These are phyloP conservation scores for Liriodendron chinense DNA, from an alignment of 164 flowering plant genomes.

Conservation along the genomic window DNA sequence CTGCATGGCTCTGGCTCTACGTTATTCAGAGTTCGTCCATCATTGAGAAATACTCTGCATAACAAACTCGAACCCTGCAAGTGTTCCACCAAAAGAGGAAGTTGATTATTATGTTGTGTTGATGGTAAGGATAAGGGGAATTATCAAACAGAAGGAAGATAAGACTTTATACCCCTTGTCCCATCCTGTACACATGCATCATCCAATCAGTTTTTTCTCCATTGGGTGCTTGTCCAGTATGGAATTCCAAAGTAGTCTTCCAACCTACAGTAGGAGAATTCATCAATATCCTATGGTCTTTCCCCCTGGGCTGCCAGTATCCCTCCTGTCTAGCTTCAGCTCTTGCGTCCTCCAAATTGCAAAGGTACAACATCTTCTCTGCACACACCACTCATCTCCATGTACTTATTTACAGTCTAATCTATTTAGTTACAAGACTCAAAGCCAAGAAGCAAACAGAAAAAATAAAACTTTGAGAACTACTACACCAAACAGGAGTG, in stretches of 20 bases:
- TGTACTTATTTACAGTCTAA: background rate
- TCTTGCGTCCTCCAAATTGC: conserved; percentile 16
- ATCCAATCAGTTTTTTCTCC: conserved; percentile 44
- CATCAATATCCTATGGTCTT: conserved; percentile 22
- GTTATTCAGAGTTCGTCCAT: conserved; percentile 10
- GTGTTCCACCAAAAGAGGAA: conserved; percentile 21
- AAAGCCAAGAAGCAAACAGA: background rate
- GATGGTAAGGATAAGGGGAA: conserved; percentile 12
- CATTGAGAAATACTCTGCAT: conserved; percentile 39
- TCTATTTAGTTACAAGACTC: background rate
- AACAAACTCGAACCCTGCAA: conserved; percentile 42
- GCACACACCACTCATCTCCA: conserved; percentile 17
- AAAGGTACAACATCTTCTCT: conserved; percentile 44
- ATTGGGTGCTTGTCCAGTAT: conserved; percentile 29
- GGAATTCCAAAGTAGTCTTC: conserved; percentile 45
- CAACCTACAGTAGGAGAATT: conserved; percentile 35
- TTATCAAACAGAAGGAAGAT: conserved; percentile 4
- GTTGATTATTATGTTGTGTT: conserved; percentile 17
- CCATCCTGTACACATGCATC: conserved; percentile 51
- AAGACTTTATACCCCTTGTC: conserved; percentile 18
- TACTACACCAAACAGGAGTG: background rate
- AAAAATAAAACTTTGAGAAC: no score
- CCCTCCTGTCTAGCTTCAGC: conserved; percentile 26
- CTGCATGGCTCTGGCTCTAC: background rate
- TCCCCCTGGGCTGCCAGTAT: conserved; percentile 43